phyloP scores from a whole-genome alignment of 2,329 filamentous ascomycete species.

The Alternaria gaisen region DNA sequence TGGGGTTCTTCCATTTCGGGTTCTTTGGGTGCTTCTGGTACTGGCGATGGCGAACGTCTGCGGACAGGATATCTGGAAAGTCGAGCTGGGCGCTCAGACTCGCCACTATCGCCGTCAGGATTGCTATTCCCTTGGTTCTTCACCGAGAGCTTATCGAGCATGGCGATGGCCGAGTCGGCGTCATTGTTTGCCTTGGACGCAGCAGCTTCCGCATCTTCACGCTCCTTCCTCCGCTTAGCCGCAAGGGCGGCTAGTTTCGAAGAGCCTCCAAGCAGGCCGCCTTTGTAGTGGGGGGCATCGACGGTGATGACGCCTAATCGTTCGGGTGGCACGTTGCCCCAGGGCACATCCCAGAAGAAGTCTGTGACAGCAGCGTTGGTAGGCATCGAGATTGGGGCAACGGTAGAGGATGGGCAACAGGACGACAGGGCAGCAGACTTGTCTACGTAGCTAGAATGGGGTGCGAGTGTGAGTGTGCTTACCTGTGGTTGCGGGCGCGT shows the following conservation, averaged over 20 bases:
- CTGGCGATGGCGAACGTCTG: slow-evolving; percentile 44
- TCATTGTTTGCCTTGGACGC: slow-evolving; percentile 24
- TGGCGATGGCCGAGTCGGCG: slow-evolving; percentile 51
- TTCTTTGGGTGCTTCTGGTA: slow-evolving; percentile 24
- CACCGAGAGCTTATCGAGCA: slow-evolving; percentile 55
- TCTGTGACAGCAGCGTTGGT: slow-evolving; percentile 45
- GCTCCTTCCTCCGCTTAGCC: slow-evolving; percentile 84
- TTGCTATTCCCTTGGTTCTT: slow-evolving; percentile 29
- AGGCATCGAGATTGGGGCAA: slow-evolving; percentile 43
- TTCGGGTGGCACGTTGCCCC: slow-evolving; percentile 75
- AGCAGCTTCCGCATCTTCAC: slow-evolving; percentile 65
- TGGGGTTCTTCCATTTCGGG: slow-evolving; percentile 23
- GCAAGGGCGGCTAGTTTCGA: slow-evolving; percentile 91
- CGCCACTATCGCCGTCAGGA: neutral
- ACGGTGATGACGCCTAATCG: slow-evolving; percentile 71
- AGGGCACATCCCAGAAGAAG: slow-evolving; percentile 86
- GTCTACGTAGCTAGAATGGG: slow-evolving; percentile 23
- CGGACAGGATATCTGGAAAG: slow-evolving; percentile 35
- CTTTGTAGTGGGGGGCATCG: slow-evolving; percentile 65
- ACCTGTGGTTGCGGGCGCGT: slow-evolving; percentile 56
- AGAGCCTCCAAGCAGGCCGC: slow-evolving; percentile 81
- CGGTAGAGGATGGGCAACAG: slow-evolving; percentile 34
- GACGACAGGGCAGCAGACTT: slow-evolving; percentile 20
- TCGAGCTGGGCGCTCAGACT: slow-evolving; percentile 18
- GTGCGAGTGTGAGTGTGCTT: slow-evolving; percentile 47